Evolutionary conservation across 2,329 filamentous ascomycete species (phyloP), one percentile per base, ranked within the genome.

Genomic region (Gyromitra esculenta): DNA sequence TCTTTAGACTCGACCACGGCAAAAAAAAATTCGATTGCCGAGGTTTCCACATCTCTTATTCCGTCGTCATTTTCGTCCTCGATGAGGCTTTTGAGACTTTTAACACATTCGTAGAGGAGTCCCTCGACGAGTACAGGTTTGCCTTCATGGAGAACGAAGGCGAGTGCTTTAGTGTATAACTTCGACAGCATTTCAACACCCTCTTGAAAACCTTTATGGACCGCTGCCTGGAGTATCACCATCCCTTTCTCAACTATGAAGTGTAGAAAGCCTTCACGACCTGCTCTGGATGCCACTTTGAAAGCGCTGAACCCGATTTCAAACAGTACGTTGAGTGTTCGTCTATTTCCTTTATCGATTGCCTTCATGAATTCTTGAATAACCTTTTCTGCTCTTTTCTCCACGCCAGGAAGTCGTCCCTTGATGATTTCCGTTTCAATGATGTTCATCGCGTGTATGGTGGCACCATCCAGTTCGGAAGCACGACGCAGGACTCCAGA

Each of bases 91-190:
- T 71, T 57, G 7, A 59, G 25, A 7, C n/a, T 59, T 50, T 65
- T 63, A 2, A 65, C 21, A 50, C 73, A 72, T n/a, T 65, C 52
- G 8, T 25, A 63, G n/a, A 75, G 59, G 25, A 75, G 45, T 39
- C 21, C 21, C 18, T 62, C 54, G 1, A 56, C 48, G 1, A 70
- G 39, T 1, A 31, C 5, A 9, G 65, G 43, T 37, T 70, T 64
- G 5, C 52, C 43, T 48, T 75, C 25, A 3, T 60, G 21, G 7
- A 75, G 31, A 8, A 60, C 60, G 9, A 52, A 75, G 9, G 41
- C 31, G 13, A 75, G 59, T 1, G 66, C 66, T 5, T 37, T 43
- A 1, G 66, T 71, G 11, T 63, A 75, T 7, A 35, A 41, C 6
- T 37, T 25, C 13, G 66, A 37, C n/a, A 72, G 31, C 4, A 43